Evolutionary conservation across 495 filamentous ascomycete genomes (phyloP).

Genomic region (Neurospora hispaniola): DNA sequence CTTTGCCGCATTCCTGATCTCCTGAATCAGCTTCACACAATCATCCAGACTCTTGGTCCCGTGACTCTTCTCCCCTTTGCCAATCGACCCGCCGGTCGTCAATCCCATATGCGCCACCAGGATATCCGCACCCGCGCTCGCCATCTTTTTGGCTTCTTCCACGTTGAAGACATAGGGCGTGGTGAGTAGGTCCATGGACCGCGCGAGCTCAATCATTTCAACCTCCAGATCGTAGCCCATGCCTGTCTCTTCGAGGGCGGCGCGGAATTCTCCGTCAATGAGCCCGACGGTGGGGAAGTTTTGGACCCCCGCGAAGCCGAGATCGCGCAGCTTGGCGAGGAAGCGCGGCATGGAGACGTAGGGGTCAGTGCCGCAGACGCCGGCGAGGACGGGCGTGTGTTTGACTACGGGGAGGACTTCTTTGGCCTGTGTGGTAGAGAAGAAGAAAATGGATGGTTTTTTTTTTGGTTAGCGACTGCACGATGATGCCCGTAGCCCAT

Average conservation of each 20-base stretch:
- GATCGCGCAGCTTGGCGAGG: slow-evolving; percentile 41
- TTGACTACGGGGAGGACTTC: slow-evolving; percentile 52
- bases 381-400: slow-evolving; percentile 51
- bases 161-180: slow-evolving; percentile 59
- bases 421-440: slow-evolving; percentile 24
- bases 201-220: slow-evolving; percentile 48
- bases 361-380: slow-evolving; percentile 58
- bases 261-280: slow-evolving; percentile 55
- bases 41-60: slow-evolving; percentile 52
- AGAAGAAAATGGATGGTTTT: no score
- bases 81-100: slow-evolving; percentile 54
- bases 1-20: slow-evolving; percentile 49
- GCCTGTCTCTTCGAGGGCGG: slow-evolving; percentile 58
- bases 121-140: slow-evolving; percentile 52
- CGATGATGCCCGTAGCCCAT: no score
- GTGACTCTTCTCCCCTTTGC: slow-evolving; percentile 28
- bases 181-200: slow-evolving; percentile 48
- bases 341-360: slow-evolving; percentile 50
- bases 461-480: not conserved
- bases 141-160: slow-evolving; percentile 49
- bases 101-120: slow-evolving; percentile 61
- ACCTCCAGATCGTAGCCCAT: slow-evolving; percentile 59
- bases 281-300: slow-evolving; percentile 67
- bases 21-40: slow-evolving; percentile 47
- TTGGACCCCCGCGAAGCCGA: slow-evolving; percentile 58